phyloP scores from a whole-genome alignment of 176 grass and related monocot species.

The Hsuehochloa calcarea region DNA sequence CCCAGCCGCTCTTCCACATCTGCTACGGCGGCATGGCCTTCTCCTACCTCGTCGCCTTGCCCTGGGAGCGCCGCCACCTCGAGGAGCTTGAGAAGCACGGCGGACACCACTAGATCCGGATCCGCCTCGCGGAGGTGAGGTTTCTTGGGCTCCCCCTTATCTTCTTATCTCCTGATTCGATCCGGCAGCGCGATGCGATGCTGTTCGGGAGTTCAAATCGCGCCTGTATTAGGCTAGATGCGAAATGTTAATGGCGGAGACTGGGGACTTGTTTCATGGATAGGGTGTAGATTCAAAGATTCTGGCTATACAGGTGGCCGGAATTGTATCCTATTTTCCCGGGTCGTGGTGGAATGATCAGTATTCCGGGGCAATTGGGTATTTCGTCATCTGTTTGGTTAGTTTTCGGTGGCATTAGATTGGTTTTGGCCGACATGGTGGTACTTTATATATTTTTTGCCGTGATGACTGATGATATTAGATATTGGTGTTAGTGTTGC shows the following conservation, averaged over 20 bases:
- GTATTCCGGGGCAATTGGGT: not conserved
- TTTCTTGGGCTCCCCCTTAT: not conserved
- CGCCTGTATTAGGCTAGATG: not conserved
- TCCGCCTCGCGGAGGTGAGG: not conserved
- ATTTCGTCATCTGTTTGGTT: not conserved
- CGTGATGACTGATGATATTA: not conserved
- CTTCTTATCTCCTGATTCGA: not conserved
- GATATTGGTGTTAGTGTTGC: not conserved
- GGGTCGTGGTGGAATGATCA: not conserved
- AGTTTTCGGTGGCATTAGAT: not conserved
- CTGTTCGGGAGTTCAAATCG: not conserved
- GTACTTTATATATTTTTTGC: not conserved
- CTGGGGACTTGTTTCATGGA: not conserved
- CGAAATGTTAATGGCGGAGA: not conserved
- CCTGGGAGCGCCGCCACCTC: constrained; percentile 71
- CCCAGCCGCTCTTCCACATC: constrained; percentile 71
- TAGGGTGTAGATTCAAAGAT: not conserved
- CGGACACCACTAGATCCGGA: constrained; percentile 48
- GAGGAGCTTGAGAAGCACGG: constrained; percentile 73
- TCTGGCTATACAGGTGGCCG: not conserved
- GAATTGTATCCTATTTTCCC: not conserved
- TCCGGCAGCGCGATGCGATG: not conserved
- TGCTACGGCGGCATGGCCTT: constrained; percentile 79
- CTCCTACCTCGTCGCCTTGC: constrained; percentile 73
- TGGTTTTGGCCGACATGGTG: not conserved